Base-by-base conservation (phyloP, 768 basidiomycete species). In the Russula sp. region DNA sequence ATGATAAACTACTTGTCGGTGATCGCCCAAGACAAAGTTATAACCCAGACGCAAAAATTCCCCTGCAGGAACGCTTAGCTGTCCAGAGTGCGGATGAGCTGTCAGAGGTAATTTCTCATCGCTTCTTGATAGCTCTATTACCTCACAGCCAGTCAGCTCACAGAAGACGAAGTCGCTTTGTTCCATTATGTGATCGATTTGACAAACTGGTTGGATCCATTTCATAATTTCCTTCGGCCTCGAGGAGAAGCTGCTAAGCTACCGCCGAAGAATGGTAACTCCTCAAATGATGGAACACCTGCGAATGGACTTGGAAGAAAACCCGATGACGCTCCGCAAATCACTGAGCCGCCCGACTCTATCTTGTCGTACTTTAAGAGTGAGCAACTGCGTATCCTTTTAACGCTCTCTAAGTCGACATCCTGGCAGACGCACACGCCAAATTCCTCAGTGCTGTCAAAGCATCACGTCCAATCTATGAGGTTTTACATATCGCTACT, bases 161-260 rank as follows among this genome's bases (percentile, higher is more conserved):
- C 91, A 10, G 63, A 72, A 2, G 86, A 89, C 54, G 90, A 93
- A 69, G 70, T 72, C 20, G 72, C 74, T 38, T 78, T 90, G 46
- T 75, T 85, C 51, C 77, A 86, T 28, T 92, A 83, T 74, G 81
- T 83, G 13, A 78, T 76, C 40, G 81, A 83, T 18, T 75, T 92
- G 52, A 83, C 86, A 34, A 81, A 85, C 57, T 93, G 90, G 90
- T 78, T 93, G 18, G 87, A 84, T 64, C 87, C 87, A 8, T 85
- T 89, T 72, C 90, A 93, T 67, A 80, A 89, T 63, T 76, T 89
- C 69, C 78, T 84, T 38, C 87, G 91, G 2, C 91, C 89, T 5
- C 85, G 84, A 26, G 88, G 87, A 8, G 90, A 90, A 72, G 88
- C 86, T 36, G 82, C 88, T 7, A 90, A 85, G 68, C 83, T 85